Conservation (phyloP, 2,329 filamentous ascomycete species). For the Aureobasidium lini region DNA sequence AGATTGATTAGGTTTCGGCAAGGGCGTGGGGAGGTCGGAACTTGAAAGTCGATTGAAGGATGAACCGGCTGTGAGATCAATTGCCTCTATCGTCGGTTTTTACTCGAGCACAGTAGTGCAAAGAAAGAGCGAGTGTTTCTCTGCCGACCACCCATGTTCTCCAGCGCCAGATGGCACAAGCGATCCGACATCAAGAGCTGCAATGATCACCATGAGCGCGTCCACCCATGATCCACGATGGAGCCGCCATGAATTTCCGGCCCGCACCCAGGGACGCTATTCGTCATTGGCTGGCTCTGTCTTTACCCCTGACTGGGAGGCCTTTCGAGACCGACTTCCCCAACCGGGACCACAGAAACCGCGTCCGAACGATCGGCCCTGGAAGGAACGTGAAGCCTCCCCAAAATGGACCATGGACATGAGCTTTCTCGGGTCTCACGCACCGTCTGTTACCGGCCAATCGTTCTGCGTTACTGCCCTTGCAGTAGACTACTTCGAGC, state of each 20-base stretch:
- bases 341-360: background rate
- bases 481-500: background rate
- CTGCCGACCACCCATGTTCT: background rate
- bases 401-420: background rate
- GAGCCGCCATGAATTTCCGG: conserved; percentile 10
- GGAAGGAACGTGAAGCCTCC: background rate
- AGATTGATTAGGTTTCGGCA: background rate
- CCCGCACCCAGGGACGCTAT: conserved; percentile 1
- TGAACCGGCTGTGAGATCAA: background rate
- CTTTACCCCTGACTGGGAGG: background rate
- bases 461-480: background rate
- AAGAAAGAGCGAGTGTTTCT: background rate
- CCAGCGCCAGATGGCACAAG: conserved; percentile 3
- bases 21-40: background rate
- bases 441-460: background rate
- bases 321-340: conserved; percentile 1
- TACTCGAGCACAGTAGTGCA: background rate
- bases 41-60: background rate
- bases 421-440: background rate
- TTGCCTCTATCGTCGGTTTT: background rate
- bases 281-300: background rate
- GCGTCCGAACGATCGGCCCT: background rate
- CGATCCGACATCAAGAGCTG: background rate
- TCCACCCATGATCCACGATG: background rate
- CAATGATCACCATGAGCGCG: background rate